Evolutionary conservation across 352 stramenopile genomes (phyloP), one percentile per base, ranked within the genome.

Genomic region (Globisporangium uncinulatum): DNA sequence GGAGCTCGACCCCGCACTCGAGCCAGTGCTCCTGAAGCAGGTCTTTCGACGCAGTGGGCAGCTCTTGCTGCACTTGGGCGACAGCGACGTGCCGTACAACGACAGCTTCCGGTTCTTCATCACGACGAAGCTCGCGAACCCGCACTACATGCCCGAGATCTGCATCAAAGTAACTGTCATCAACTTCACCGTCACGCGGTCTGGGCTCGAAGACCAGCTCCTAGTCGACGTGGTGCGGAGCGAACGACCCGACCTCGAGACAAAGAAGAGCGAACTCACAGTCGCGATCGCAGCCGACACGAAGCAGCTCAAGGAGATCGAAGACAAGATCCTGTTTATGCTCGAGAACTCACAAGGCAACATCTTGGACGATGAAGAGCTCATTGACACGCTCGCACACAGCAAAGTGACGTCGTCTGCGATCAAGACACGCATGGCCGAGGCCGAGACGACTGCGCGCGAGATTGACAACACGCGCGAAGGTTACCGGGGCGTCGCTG

Each of bases 91-190:
- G 11, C 90, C 89, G 6, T 98, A 97, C 72, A 93, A 75, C 60
- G 84, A 94, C 19, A 88, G 94, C 45, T 98, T 98, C 60, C 84
- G 83, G 8, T 94, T 98, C 53, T 97, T 95, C 62, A 96, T 98
- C 54, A 97, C 92, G 32, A 98, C 92, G 24, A 98, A 98, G 62
- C 78, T 98, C 4, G 81, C 86, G 0, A 98, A 98, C 57, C 92
- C 92, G 36, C 87, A 98, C 54, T 98, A 98, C 71, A 94, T 97
- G 83, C 92, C 92, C 17, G 92, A 98, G 57, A 87, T 98, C 54
- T 97, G 92, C 61, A 96, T 97, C 66, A 97, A 98, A 69, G 91
- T 97, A 20, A 98, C 92, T 2, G 74, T 98, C 32, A 94, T 98
- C 61, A 98, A 98, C 69, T 98, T 98, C 46, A 98, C 92, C 1